phyloP scores from a whole-genome alignment of 139 green algal genomes.

The Asterochloris erici region DNA sequence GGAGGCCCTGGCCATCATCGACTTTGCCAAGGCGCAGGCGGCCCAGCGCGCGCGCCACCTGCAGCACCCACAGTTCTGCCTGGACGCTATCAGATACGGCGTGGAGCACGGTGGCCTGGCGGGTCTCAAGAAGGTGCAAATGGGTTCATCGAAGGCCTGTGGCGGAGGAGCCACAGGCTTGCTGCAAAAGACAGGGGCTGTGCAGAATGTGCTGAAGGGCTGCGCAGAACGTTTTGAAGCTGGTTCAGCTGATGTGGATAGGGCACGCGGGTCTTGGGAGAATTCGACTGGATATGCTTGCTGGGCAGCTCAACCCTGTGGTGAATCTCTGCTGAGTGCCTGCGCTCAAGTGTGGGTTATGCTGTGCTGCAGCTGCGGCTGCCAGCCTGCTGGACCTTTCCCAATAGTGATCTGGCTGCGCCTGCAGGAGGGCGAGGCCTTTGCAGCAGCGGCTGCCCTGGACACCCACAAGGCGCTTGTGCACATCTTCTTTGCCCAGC shows the following conservation, averaged over 20 bases:
- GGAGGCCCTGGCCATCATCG: conserved; percentile 75
- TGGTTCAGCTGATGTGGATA: too few species aligned
- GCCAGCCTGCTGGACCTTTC: too few species aligned
- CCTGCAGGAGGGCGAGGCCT: conserved; percentile 65
- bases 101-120: conserved; percentile 73
- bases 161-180: neutral
- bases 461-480: conserved; percentile 91
- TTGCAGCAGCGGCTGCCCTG: conserved; percentile 66
- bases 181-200: too few species aligned
- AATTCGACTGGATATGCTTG: too few species aligned
- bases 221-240: too few species aligned
- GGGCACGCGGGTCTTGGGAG: too few species aligned
- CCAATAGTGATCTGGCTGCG: neutral
- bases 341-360: too few species aligned
- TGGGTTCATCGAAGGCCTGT: neutral
- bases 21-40: conserved; percentile 71
- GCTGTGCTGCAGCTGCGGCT: too few species aligned
- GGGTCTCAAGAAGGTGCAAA: conserved; percentile 69
- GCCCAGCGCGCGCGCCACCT: conserved; percentile 64
- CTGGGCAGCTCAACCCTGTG: too few species aligned
- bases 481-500: conserved; percentile 98
- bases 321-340: too few species aligned
- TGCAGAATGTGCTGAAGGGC: too few species aligned
- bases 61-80: conserved; percentile 86
- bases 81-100: conserved; percentile 87